Base-by-base conservation (phyloP, 2,329 filamentous ascomycete genomes). In the Aspergillus felis region DNA sequence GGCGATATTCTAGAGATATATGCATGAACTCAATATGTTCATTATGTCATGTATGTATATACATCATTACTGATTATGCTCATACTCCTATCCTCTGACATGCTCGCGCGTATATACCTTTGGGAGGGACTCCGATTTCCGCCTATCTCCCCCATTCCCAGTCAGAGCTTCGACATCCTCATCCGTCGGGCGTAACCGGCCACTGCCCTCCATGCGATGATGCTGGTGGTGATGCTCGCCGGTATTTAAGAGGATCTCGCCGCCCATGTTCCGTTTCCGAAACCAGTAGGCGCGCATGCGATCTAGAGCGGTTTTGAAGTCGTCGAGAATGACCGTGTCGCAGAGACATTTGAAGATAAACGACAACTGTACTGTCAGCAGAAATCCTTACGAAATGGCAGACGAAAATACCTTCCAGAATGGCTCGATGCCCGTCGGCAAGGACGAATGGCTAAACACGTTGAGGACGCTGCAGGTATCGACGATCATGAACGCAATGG, bases 271-370 rank as follows among this genome's bases (percentile, higher is more conserved):
- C 35, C 68, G 69, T 51, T 71, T 72, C 35, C 61, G 58, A 25
- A 74, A 58, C 71, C 69, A 73, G 59, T 74, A 68, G 4, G 60
- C 55, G 25, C 71, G 69, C 38, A 74, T 59, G 22, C 62, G 65
- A 57, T 81, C 79, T 4, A 82, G 68, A 0, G 78, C 79, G 3
- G 84, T 86, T 66, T 87, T 87, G 79, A 88, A 88, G 64, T 88
- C 86, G 65, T 88, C 86, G 10, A 88, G 80, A 53, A 88, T 81
- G 53, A 88, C 84, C 0, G 82, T 84, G 66, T 88, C 86, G 22
- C 85, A 87, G 50, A 88, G 78, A 59, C 86, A 88, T 71, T 88
- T 88, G 78, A 87, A 87, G 24, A 87, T 81, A 49, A 86, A 84
- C 0, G 82, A 80, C 10, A 86, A 67, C 73, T 74, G 46, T 14